Percentiles rank a stretch among this genome's conserved stretches.
These are phyloP conservation scores for Thelephora terrestris DNA, from an alignment of 1,284 basidiomycete species.

Conservation along the genomic window DNA sequence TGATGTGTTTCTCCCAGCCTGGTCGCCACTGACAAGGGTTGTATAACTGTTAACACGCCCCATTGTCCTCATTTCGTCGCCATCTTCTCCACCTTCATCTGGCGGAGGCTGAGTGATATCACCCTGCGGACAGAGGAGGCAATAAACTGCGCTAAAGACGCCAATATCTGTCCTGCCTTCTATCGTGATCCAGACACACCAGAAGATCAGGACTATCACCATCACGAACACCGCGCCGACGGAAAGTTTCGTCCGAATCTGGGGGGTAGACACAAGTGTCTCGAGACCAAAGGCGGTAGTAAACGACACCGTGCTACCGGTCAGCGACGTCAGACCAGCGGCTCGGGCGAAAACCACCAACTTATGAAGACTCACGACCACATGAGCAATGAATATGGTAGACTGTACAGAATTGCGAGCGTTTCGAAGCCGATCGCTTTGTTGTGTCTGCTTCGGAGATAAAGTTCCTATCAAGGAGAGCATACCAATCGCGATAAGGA, in stretches of 20 bases:
- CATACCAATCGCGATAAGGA: neutral
- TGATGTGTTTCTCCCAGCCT: too few species aligned
- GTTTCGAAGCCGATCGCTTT: slow-evolving; percentile 27
- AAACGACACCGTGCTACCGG: neutral
- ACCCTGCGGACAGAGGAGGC: too few species aligned
- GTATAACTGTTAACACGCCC: too few species aligned
- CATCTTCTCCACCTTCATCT: too few species aligned
- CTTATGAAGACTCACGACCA: slow-evolving; percentile 30
- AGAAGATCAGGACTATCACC: neutral
- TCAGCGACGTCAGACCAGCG: neutral
- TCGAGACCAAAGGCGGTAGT: neutral
- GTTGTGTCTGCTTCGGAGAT: slow-evolving; percentile 19
- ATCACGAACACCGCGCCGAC: neutral
- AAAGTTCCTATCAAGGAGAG: slow-evolving; percentile 17
- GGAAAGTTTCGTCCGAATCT: neutral
- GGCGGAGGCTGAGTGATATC: too few species aligned
- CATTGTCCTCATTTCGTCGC: too few species aligned
- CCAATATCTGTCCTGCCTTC: too few species aligned
- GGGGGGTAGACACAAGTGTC: neutral
- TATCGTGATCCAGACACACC: neutral
- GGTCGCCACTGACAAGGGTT: too few species aligned
- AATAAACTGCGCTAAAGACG: too few species aligned
- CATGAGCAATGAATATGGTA: slow-evolving; percentile 36
- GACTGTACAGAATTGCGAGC: slow-evolving; percentile 34
- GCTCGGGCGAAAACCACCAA: neutral